phyloP scores from a whole-genome alignment of 805 yeast genomes.

The Candida berthetii region DNA sequence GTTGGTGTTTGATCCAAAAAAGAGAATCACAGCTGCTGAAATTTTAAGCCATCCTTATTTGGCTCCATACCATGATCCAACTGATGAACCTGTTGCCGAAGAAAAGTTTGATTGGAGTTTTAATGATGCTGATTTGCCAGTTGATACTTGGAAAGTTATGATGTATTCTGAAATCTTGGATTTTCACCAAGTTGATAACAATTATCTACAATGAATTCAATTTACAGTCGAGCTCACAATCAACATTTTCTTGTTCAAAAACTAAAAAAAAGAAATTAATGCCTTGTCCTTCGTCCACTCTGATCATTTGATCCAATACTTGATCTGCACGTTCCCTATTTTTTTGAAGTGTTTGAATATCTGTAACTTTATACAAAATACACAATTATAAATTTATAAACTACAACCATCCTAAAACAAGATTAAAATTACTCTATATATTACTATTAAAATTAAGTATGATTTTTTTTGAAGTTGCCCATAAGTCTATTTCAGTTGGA shows the following conservation, averaged over 20 bases:
- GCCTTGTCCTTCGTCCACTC: too few relatives aligned
- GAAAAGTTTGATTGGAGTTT: slow-evolving; percentile 96
- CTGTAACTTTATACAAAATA: too few relatives aligned
- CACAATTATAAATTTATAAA: too few relatives aligned
- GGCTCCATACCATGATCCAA: slow-evolving; percentile 94
- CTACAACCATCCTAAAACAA: too few relatives aligned
- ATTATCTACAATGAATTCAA: neutral
- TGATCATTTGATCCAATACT: too few relatives aligned
- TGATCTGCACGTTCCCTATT: neutral
- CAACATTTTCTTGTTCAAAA: neutral
- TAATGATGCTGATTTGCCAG: slow-evolving; percentile 95
- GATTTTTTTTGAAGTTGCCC: neutral
- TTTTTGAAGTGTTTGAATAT: neutral
- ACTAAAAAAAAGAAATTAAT: neutral
- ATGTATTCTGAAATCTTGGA: slow-evolving; percentile 97
- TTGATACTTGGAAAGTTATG: slow-evolving; percentile 98
- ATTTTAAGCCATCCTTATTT: slow-evolving; percentile 87
- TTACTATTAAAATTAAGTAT: too few relatives aligned
- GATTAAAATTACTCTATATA: too few relatives aligned
- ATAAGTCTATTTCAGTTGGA: slow-evolving; percentile 27
- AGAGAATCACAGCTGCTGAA: slow-evolving; percentile 88
- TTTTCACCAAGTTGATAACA: slow-evolving; percentile 70
- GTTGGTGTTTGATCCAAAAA: slow-evolving; percentile 93
- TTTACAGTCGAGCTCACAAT: neutral
- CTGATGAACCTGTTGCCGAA: slow-evolving; percentile 93